Conservation (phyloP, 2,329 filamentous ascomycete species). For the Sclerotinia subarctica region DNA sequence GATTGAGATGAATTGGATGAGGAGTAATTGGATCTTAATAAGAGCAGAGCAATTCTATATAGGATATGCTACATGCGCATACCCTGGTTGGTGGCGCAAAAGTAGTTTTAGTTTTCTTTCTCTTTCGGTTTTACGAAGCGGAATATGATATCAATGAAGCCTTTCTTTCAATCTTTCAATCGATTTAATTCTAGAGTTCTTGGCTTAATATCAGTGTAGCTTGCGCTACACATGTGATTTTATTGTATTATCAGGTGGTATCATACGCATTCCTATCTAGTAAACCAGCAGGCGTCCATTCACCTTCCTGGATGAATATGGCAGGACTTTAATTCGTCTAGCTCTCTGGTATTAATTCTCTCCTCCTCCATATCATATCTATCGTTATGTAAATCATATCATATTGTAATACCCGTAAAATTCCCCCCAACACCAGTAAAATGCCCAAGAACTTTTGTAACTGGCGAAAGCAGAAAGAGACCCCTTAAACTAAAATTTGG, state of each 20-base stretch:
- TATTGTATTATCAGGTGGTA: conserved; percentile 4
- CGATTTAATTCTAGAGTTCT: background rate
- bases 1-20: background rate
- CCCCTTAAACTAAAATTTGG: conserved; percentile 5
- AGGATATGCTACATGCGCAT: background rate
- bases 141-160: conserved; percentile 36
- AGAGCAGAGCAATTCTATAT: conserved; percentile 13
- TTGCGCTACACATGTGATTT: conserved; percentile 5
- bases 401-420: background rate
- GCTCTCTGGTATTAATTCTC: background rate
- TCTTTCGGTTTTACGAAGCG: conserved; percentile 26
- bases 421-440: conserved; percentile 3
- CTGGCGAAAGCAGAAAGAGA: background rate
- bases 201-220: background rate
- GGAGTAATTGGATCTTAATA: conserved; percentile 15
- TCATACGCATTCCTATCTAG: conserved; percentile 4
- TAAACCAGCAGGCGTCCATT: conserved; percentile 15
- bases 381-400: conserved; percentile 6
- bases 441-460: conserved; percentile 11
- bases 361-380: background rate
- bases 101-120: conserved; percentile 8
- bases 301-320: conserved; percentile 3
- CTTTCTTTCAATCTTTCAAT: conserved; percentile 21
- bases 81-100: conserved; percentile 12
- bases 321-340: background rate